Evolutionary conservation across 768 basidiomycete genomes (phyloP), one percentile per base, ranked within the genome.

Genomic region (Phylloporus sp.): DNA sequence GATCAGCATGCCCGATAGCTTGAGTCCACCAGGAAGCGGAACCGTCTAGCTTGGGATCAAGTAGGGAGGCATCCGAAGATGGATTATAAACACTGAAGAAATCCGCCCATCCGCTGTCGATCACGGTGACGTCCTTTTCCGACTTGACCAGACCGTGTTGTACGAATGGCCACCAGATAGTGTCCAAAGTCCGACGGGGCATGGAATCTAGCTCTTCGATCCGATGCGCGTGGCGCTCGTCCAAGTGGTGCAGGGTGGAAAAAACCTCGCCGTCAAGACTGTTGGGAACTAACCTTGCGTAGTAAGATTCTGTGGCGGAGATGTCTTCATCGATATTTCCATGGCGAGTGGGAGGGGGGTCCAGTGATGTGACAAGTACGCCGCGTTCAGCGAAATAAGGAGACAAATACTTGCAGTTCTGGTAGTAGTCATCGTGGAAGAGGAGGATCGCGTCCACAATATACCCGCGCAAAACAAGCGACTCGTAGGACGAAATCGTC

Each of bases 1-100:
- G 79, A 54, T 86, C 69, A 0, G 80, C 84, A 57, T 97, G 95
- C 0, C 94, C 95, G 32, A 96, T 67, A 0, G 86, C 78, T 66
- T 98, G 95, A 0, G 93, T 98, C 92, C 95, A 98, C 95, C 95
- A 97, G 10, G 92, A 95, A 1, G 94, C 95, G 0, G 94, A 96
- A 5, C 89, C 85, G 59, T 97, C 94, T 54, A 92, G 79, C 54
- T 89, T 81, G 6, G 81, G 75, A 42, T 72, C 76, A 55, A 76
- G 68, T 44, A 71, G 73, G 44, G 66, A 80, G 41, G 68, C 48
- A 24, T 47, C 27, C 20, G 37, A 40, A 44, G 56, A 31, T 52
- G 62, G 64, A 44, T 75, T 71, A 53, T 80, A 84, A 38, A 87
- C 76, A 53, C 82, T 86, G 70, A 97, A 96, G 62, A 84, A 84